Base-by-base conservation (phyloP, 495 filamentous ascomycete genomes). In the Neurospora sp. region DNA sequence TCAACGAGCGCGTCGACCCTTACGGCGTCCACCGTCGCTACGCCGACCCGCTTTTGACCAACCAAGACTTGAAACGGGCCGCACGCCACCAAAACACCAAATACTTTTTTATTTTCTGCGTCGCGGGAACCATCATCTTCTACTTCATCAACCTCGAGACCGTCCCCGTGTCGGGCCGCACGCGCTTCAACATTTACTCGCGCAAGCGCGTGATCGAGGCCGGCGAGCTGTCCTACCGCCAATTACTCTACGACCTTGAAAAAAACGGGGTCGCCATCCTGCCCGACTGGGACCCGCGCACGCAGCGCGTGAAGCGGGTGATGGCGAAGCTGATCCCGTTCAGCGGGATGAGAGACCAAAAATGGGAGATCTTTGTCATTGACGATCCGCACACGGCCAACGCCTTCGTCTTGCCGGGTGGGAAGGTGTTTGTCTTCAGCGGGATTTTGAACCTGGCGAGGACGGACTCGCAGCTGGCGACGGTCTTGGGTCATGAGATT, bases 381-480 rank as follows among this genome's bases (percentile, higher is more conserved):
- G 84, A 93, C 14, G 91, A 91, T 70, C 81, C 85, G 35, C 75
- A 84, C 44, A 59, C 27, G 39, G 82, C 79, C 6, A 98, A 98
- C 78, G 95, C 95, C 0, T 97, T 97, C 80, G 95, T 98, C 0
- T 84, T 97, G 45, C 95, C 95, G 3, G 94, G 93, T 78, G 94
- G 94, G 2, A 96, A 97, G 76, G 94, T 98, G 20, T 97, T 98
- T 76, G 94, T 98, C 6, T 97, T 91, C 75, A 92, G 88, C 42
- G 92, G 95, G 22, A 91, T 98, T 22, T 77, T 98, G 61, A 88
- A 88, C 2, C 83, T 97, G 18, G 92, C 91, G 68, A 71, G 83
- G 53, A 88, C 85, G 70, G 92, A 97, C 41, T 87, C 92, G 75
- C 92, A 91, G 1, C 81, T 98, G 20, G 95, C 95, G 16, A 88